Percentiles rank a stretch among this genome's conserved stretches.
Conservation (phyloP, 345 rosid species). For the Stellera chamaejasme region DNA sequence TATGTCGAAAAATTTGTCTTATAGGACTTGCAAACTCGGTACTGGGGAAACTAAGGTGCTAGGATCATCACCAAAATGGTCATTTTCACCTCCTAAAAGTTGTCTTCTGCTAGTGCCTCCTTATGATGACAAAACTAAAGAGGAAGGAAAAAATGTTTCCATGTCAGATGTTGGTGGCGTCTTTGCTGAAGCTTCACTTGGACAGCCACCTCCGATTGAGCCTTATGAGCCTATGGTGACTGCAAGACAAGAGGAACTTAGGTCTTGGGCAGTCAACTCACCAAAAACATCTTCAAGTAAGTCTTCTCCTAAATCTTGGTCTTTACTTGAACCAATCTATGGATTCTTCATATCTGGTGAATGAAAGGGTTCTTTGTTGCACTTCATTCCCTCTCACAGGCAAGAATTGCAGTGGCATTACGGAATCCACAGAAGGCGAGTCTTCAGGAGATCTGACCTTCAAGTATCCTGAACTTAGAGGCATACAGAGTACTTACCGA, state of each 20-base stretch:
- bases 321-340: conserved; percentile 49
- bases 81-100: conserved; percentile 78
- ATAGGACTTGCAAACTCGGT: conserved; percentile 28
- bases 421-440: conserved; percentile 51
- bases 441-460: conserved; percentile 30
- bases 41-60: conserved; percentile 29
- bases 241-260: conserved; percentile 14
- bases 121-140: conserved; percentile 19
- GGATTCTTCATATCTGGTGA: conserved; percentile 27
- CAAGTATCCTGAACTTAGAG: conserved; percentile 76
- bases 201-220: conserved; percentile 27
- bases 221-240: conserved; percentile 19
- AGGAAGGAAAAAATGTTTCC: conserved; percentile 7
- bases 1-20: conserved; percentile 40
- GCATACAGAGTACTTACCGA: conserved; percentile 32
- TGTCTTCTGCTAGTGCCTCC: conserved; percentile 55
- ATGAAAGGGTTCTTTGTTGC: conserved; percentile 25
- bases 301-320: conserved; percentile 82
- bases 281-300: conserved; percentile 46
- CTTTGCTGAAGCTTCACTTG: conserved; percentile 21
- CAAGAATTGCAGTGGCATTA: conserved; percentile 21
- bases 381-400: conserved; percentile 50
- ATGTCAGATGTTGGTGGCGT: conserved; percentile 12
- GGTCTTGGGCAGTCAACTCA: conserved; percentile 31
- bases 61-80: conserved; percentile 70